Evolutionary conservation across 108 stramenopile species (phyloP).

Genomic region (Cyclotella atomus): DNA sequence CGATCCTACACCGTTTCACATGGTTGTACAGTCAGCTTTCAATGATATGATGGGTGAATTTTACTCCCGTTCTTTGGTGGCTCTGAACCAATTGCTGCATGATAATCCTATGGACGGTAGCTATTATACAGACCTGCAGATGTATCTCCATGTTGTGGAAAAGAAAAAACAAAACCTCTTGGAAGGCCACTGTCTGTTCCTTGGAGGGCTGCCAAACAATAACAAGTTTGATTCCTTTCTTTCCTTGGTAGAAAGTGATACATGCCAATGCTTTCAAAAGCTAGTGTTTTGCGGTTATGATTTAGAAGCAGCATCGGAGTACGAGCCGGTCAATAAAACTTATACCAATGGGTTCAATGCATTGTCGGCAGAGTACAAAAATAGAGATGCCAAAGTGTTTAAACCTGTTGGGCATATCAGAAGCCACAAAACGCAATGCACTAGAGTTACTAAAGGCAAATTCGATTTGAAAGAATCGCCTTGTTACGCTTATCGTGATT

Average conservation of each 20-base stretch:
- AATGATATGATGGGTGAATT: slow-evolving; percentile 61
- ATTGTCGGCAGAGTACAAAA: neutral
- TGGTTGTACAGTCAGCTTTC: slow-evolving; percentile 44
- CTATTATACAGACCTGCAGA: slow-evolving; percentile 21
- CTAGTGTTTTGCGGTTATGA: slow-evolving; percentile 53
- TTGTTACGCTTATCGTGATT: slow-evolving; percentile 5
- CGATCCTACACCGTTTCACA: slow-evolving; percentile 34
- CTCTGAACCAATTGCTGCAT: slow-evolving; percentile 14
- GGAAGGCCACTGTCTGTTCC: slow-evolving; percentile 44
- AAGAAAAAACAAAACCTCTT: neutral
- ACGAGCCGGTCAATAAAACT: neutral
- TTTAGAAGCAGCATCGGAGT: neutral
- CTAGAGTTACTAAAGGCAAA: neutral
- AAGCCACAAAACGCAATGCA: slow-evolving; percentile 9
- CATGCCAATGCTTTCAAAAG: slow-evolving; percentile 43
- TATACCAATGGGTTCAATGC: neutral
- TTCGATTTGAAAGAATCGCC: neutral
- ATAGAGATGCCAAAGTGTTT: slow-evolving; percentile 19
- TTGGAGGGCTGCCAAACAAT: slow-evolving; percentile 29
- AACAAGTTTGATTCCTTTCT: slow-evolving; percentile 26
- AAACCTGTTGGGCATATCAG: neutral
- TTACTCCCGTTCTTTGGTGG: slow-evolving; percentile 37
- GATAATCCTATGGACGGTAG: slow-evolving; percentile 20
- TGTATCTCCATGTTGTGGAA: slow-evolving; percentile 27
- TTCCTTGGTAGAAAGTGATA: slow-evolving; percentile 14